These are phyloP conservation scores for Marchantia paleacea DNA, from an alignment of 225 moss, liverwort and hornwort species.

Conservation along the genomic window DNA sequence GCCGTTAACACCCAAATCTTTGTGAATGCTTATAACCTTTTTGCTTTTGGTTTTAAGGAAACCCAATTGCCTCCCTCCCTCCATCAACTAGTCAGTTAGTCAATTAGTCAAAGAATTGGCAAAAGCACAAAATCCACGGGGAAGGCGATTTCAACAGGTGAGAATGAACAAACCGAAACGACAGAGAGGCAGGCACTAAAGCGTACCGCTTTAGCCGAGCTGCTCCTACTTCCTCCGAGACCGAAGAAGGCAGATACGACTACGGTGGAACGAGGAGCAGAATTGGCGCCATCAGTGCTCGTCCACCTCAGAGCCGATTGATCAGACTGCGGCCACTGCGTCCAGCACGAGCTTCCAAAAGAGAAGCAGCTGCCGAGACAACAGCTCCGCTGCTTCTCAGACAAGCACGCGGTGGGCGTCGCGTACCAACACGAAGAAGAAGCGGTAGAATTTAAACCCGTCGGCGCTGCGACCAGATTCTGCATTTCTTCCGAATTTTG, in stretches of 20 bases:
- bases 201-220: slow-evolving; percentile 19
- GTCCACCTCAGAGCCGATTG: background rate
- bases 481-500: slow-evolving; percentile 12
- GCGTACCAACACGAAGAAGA: background rate
- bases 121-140: too few relatives aligned
- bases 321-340: background rate
- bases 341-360: background rate
- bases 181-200: background rate
- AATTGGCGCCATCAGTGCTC: background rate
- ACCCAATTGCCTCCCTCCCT: too few relatives aligned
- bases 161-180: too few relatives aligned
- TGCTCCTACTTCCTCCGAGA: slow-evolving; percentile 23
- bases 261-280: slow-evolving; percentile 1
- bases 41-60: too few relatives aligned
- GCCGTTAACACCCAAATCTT: too few relatives aligned
- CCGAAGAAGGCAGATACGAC: slow-evolving; percentile 19
- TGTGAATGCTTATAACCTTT: too few relatives aligned
- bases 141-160: too few relatives aligned
- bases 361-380: background rate
- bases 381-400: background rate
- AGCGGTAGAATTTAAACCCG: background rate
- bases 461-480: background rate
- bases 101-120: too few relatives aligned
- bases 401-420: background rate
- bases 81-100: too few relatives aligned